Evolutionary conservation across 805 yeast genomes (phyloP), one percentile per base, ranked within the genome.

Genomic region (Torulaspora maleeae): DNA sequence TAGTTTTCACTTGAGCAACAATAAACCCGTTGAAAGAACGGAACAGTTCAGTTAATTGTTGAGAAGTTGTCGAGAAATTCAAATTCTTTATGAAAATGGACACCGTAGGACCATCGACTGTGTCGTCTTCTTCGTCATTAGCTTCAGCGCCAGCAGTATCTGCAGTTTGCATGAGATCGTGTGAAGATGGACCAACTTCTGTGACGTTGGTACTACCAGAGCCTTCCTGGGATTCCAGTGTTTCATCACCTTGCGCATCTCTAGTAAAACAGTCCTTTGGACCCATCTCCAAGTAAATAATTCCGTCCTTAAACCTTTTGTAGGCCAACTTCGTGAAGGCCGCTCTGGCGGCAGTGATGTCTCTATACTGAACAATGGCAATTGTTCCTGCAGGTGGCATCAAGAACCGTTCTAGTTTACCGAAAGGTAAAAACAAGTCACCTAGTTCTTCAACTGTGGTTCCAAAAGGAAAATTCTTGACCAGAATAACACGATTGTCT

Each of bases 321-420:
- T 83, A 93, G 15, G 97, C 85, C 36, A 93, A 72, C 59, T 87
- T 88, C 24, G 86, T 74, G 63, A 93, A 93, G 1, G 98, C 98
- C 3, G 86, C 74, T 67, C 97, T 81, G 2, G 95, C 98, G 36
- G 84, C 73, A 11, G 95, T 83, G 2, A 81, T 69, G 63, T 86
- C 91, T 57, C 89, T 74, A 66, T 82, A 90, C 66, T 91, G 96
- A 8, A 93, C 82, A 60, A 93, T 85, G 10, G 98, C 97, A 56
- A 93, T 88, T 0, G 96, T 89, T 8, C 97, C 98, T 5, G 95
- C 85, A 5, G 96, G 96, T 12, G 99, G 99, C 88, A 93, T 86
- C 50, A 93, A 68, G 13, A 89, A 73, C 55, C 96, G 76, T 51
- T 79, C 80, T 22, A 93, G 59, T 51, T 83, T 83, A 43, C 99